These are phyloP conservation scores for Cardamine resedifolia DNA, from an alignment of 345 rosid genomes.

Conservation along the genomic window DNA sequence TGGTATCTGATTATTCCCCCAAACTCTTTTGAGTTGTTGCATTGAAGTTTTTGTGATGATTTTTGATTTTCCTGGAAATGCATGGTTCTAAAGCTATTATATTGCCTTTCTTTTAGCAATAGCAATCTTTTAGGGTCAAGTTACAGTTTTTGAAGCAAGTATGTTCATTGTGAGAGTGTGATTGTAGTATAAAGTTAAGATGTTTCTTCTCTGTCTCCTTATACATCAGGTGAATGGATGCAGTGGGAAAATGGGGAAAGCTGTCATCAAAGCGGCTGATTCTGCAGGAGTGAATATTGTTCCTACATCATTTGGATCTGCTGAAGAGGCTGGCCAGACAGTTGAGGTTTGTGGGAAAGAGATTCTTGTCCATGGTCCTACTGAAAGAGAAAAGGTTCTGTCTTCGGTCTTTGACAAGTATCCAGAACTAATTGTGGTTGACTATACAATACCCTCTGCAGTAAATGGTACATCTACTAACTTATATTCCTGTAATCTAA, in stretches of 20 bases:
- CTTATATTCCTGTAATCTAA: not conserved
- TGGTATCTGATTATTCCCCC: conserved; percentile 38
- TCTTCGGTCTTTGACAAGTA: conserved; percentile 53
- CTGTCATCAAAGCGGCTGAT: conserved; percentile 78
- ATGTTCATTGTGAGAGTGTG: not conserved
- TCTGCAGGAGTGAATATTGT: conserved; percentile 76
- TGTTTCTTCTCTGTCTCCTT: not conserved
- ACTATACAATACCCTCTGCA: conserved; percentile 78
- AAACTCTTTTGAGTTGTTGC: not conserved
- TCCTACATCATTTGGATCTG: conserved; percentile 73
- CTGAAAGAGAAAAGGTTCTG: conserved; percentile 72
- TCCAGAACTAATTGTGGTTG: conserved; percentile 79
- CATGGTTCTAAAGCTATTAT: conserved; percentile 11
- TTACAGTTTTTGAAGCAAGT: not conserved
- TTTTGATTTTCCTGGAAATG: not conserved
- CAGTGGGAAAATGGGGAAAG: conserved; percentile 83
- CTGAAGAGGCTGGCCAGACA: conserved; percentile 56
- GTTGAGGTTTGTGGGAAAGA: conserved; percentile 69
- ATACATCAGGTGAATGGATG: conserved; percentile 71
- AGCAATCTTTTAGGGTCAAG: not conserved
- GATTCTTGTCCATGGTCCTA: conserved; percentile 70
- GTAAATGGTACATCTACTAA: conserved; percentile 61
- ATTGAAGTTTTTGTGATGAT: conserved; percentile 3
- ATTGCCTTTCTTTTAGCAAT: not conserved
- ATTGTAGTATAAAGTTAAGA: not conserved